Conservation (phyloP, 345 rosid genomes). For the Citrus sinensis region DNA sequence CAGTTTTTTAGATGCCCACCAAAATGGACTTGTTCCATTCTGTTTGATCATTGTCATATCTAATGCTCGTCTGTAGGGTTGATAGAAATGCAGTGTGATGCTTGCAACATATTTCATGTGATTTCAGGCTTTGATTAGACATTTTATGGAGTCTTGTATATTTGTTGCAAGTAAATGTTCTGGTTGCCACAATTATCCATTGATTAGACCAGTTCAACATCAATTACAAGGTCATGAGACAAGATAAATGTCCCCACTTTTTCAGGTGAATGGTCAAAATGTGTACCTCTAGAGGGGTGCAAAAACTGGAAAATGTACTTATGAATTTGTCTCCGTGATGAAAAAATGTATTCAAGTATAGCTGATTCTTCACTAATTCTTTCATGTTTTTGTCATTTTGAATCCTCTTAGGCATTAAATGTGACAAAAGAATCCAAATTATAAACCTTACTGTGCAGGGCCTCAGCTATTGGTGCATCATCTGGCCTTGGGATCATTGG, state of each 20-base stretch:
- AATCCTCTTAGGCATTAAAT: neutral
- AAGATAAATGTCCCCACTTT: neutral
- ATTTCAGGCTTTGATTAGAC: neutral
- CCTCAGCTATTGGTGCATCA: slow-evolving; percentile 42
- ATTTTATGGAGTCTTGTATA: neutral
- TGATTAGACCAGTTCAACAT: neutral
- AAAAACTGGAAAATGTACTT: neutral
- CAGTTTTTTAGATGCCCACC: neutral
- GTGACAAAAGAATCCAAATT: neutral
- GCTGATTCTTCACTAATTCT: neutral
- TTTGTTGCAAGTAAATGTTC: neutral
- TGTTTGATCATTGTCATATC: neutral
- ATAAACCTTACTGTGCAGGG: slow-evolving; percentile 43
- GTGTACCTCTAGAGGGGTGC: neutral
- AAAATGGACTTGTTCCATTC: neutral
- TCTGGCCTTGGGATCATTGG: slow-evolving; percentile 70
- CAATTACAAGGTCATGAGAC: neutral
- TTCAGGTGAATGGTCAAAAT: neutral
- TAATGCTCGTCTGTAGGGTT: slow-evolving; percentile 3
- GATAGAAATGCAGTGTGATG: slow-evolving; percentile 8
- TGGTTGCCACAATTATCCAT: neutral
- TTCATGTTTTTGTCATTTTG: neutral
- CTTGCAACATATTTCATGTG: neutral
- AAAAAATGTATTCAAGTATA: neutral
- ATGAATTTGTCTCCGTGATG: neutral